These are phyloP conservation scores for Lasiosphaeriaceae sp. DNA, from an alignment of 495 filamentous ascomycete species.

Conservation along the genomic window DNA sequence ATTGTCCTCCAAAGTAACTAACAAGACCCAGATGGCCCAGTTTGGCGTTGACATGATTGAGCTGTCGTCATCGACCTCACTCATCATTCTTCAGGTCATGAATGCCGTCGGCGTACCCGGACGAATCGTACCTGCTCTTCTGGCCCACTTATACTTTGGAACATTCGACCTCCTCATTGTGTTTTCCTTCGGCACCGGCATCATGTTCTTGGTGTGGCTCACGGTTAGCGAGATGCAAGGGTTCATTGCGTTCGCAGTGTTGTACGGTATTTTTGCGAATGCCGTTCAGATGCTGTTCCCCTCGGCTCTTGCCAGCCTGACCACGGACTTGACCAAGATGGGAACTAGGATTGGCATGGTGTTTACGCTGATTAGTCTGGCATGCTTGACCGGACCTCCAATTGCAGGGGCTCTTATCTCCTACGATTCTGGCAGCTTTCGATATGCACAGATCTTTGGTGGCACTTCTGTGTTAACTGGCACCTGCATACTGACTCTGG, in stretches of 20 bases:
- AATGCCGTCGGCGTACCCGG: too few relatives aligned
- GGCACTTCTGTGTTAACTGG: background rate
- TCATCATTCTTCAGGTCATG: too few relatives aligned
- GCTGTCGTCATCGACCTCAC: too few relatives aligned
- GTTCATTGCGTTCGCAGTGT: slow-evolving; percentile 40
- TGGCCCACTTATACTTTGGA: too few relatives aligned
- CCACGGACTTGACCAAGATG: slow-evolving; percentile 60
- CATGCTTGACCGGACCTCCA: slow-evolving; percentile 68
- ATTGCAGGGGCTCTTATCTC: slow-evolving; percentile 67
- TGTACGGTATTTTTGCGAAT: slow-evolving; percentile 64
- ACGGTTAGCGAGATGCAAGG: too few relatives aligned
- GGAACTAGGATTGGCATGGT: slow-evolving; percentile 78
- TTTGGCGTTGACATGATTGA: too few relatives aligned
- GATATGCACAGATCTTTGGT: slow-evolving; percentile 8
- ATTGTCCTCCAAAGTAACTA: too few relatives aligned
- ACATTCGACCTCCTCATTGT: too few relatives aligned
- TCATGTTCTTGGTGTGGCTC: too few relatives aligned
- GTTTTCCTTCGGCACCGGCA: too few relatives aligned
- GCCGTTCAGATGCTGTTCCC: slow-evolving; percentile 68
- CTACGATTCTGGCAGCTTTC: slow-evolving; percentile 23
- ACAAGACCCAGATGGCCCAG: too few relatives aligned
- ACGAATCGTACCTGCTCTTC: too few relatives aligned
- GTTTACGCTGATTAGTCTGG: slow-evolving; percentile 70
- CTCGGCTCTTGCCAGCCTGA: slow-evolving; percentile 57
- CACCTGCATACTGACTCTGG: background rate